Evolutionary conservation across 805 yeast species (phyloP), one percentile per base, ranked within the genome.

Genomic region (Lipomyces yamadae): DNA sequence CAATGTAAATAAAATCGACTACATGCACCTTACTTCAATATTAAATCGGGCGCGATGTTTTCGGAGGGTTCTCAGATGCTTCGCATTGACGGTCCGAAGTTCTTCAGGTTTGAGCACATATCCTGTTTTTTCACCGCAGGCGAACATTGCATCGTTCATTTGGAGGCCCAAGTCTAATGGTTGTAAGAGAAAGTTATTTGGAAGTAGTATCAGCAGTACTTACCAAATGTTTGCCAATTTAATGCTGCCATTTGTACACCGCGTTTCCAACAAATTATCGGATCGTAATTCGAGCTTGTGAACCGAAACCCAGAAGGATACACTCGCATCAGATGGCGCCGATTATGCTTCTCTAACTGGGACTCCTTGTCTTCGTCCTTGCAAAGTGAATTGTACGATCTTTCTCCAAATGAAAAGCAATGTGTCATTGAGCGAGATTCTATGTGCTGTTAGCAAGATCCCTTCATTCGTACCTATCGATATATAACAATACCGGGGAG

Each of bases 241-340:
- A 97, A 88, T 0, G 99, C 98, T 3, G 91, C 98, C 92, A 95
- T 86, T 75, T 95, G 99, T 10, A 84, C 88, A 0, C 99, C 99
- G 58, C 84, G 80, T 60, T 82, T 82, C 99, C 99, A 95, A 74
- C 86, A 92, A 0, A 77, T 76, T 1, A 91, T 77, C 0, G 99
- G 98, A 56, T 84, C 84, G 74, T 91, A 93, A 74, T 95, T 95
- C 2, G 90, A 83, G 0, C 97, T 92, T 61, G 82, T 88, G 69
- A 90, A 83, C 53, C 98, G 79, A 64, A 87, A 84, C 6, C 87
- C 87, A 0, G 96, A 88, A 0, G 99, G 99, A 74, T 95, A 95
- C 0, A 92, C 85, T 61, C 99, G 82, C 89, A 91, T 88, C 62
- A 94, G 75, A 74, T 82, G 91, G 60, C 82, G 81, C 67, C 87